Base-by-base conservation (phyloP, 176 grass and related monocot species). In the Oryza australiensis region DNA sequence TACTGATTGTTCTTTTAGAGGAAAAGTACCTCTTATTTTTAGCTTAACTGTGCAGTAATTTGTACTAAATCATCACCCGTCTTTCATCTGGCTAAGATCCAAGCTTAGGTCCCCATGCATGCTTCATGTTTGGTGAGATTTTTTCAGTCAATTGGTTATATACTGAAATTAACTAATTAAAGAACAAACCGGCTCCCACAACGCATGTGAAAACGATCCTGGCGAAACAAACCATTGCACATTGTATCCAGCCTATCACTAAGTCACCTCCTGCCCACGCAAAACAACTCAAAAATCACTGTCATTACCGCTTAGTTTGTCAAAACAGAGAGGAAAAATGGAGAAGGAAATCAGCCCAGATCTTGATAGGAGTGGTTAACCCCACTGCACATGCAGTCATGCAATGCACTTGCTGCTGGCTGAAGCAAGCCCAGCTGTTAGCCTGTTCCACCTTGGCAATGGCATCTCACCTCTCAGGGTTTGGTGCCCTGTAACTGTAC, bases 401-500 rank as follows among this genome's bases (percentile, higher is more conserved):
- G 62, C 37, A 26, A 26, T 55, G 57, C 64, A 38, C 37, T 85
- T 45, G 79, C 83, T 90, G 79, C 68, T 63, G 74, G 35, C 14
- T 78, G 79, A 90, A 90, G 88, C 83, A 82, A 90, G 35, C 57
- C 73, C 27, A 70, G 83, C 79, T 89, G 83, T 86, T 90, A 77
- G 83, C 22, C 78, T 83, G 88, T 90, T 90, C 78, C 88, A 85
- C 82, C 87, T 59, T 42, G 87, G 86, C 86, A 87, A 62, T 33
- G 55, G 26, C 75, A 57, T 18, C 86, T 84, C 86, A 84, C 68
- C 83, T 66, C 79, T 77, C 80, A 6, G 15, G 0, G 74, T 86
- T 86, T 90, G 88, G 80, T 86, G 84, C 75, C 80, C 84, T 49
- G 80, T 83, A 89, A 85, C 78, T 82, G 77, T 77, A 74, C 53